phyloP scores from a whole-genome alignment of 202 grass and related monocot genomes.

The Bolboschoenoplectus hybrid region DNA sequence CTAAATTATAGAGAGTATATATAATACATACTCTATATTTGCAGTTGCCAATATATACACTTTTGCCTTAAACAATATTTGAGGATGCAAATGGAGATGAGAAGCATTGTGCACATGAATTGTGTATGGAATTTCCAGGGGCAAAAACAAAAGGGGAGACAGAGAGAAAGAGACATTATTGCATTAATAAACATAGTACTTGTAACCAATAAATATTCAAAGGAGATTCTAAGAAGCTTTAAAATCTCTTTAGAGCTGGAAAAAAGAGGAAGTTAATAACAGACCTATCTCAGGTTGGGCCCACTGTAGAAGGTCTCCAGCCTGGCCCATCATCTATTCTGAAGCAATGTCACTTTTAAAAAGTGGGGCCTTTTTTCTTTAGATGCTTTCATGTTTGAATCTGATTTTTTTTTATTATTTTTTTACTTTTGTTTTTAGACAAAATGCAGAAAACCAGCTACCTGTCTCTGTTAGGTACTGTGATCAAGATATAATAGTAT shows the following conservation, averaged over 20 bases:
- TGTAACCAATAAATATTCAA: conserved; percentile 31
- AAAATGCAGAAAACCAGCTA: conserved; percentile 24
- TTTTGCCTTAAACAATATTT: background rate
- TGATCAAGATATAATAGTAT: background rate
- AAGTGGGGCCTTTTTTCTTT: conserved; percentile 31
- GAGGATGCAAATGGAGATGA: background rate
- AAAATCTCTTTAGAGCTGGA: conserved; percentile 38
- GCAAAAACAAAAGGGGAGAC: background rate
- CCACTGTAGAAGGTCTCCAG: conserved; percentile 30
- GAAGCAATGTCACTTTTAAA: conserved; percentile 14
- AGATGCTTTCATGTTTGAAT: conserved; percentile 35
- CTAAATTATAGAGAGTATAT: background rate
- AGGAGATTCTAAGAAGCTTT: conserved; percentile 38
- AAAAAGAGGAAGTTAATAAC: conserved; percentile 29
- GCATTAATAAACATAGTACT: conserved; percentile 33
- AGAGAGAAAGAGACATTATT: conserved; percentile 25
- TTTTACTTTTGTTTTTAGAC: background rate
- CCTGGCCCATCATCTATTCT: conserved; percentile 35
- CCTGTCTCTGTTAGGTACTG: conserved; percentile 18
- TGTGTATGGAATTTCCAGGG: background rate
- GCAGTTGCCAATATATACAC: no score
- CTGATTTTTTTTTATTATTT: background rate
- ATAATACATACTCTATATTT: no score
- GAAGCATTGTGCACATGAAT: background rate
- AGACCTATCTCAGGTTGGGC: conserved; percentile 26